Conservation (phyloP, 345 rosid genomes). For the Corchorus olitorius region DNA sequence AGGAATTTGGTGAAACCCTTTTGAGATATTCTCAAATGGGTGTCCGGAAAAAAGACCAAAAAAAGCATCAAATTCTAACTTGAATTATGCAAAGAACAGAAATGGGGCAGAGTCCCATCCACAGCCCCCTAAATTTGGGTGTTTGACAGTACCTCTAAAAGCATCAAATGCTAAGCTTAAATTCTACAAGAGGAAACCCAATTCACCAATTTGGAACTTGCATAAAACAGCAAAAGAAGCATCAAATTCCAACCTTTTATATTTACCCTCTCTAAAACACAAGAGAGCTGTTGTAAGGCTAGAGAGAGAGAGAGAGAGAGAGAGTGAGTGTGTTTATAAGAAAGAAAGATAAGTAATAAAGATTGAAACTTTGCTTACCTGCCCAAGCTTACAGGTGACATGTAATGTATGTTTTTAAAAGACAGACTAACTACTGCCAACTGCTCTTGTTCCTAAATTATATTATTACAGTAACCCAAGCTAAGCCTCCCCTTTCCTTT, state of each 20-base stretch:
- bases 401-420: slow-evolving; percentile 57
- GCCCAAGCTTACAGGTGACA: slow-evolving; percentile 57
- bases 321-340: slow-evolving; percentile 21
- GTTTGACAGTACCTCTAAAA: slow-evolving; percentile 34
- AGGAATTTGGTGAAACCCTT: slow-evolving; percentile 39
- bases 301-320: slow-evolving; percentile 36
- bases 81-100: slow-evolving; percentile 48
- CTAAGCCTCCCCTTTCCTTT: slow-evolving; percentile 18
- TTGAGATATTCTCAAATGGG: slow-evolving; percentile 53
- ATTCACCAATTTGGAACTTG: slow-evolving; percentile 48
- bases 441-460: slow-evolving; percentile 61
- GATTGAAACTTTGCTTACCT: slow-evolving; percentile 38
- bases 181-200: slow-evolving; percentile 41
- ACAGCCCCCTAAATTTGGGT: slow-evolving; percentile 40
- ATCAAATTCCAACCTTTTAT: slow-evolving; percentile 68
- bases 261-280: slow-evolving; percentile 29
- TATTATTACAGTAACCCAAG: slow-evolving; percentile 49
- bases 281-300: slow-evolving; percentile 27
- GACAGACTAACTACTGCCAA: slow-evolving; percentile 66
- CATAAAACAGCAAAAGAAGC: slow-evolving; percentile 50
- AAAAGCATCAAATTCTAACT: slow-evolving; percentile 54
- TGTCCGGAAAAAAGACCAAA: slow-evolving; percentile 35
- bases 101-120: slow-evolving; percentile 39
- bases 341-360: slow-evolving; percentile 15
- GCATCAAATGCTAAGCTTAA: slow-evolving; percentile 69